Percentiles rank a stretch among this genome's conserved stretches.
Evolutionary conservation across 441 rosid genomes (phyloP).

Genomic region (Aquilaria agallochum): DNA sequence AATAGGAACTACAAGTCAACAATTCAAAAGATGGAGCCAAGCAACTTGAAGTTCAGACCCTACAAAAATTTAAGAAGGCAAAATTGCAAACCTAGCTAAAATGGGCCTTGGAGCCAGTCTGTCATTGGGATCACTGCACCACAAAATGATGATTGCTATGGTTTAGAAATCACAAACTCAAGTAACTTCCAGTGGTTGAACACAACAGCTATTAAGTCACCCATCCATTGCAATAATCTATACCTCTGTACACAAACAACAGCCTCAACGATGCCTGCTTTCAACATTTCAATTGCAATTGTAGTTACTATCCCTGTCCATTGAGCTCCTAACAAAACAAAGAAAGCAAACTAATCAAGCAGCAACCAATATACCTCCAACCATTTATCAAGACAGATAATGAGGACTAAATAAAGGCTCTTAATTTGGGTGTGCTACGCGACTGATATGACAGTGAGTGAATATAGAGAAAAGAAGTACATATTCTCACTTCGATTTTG

Average conservation of each 20-base stretch:
- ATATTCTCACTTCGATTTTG: too few species aligned
- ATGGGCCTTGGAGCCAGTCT: conserved; percentile 88
- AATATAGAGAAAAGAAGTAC: too few species aligned
- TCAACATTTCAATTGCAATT: conserved; percentile 90
- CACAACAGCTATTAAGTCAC: not conserved
- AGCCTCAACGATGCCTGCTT: conserved; percentile 84
- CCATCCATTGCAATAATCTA: conserved; percentile 3
- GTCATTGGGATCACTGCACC: conserved; percentile 81
- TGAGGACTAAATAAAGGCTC: too few species aligned
- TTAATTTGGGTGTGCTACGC: too few species aligned
- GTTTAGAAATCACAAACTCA: conserved; percentile 2
- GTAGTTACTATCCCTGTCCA: conserved; percentile 98
- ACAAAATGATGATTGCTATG: conserved; percentile 3
- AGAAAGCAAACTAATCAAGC: not conserved
- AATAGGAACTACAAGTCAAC: conserved; percentile 3
- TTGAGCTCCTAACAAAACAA: conserved; percentile 69
- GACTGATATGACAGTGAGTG: too few species aligned
- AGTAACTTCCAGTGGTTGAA: not conserved
- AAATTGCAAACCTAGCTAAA: conserved; percentile 65
- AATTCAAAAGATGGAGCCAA: not conserved
- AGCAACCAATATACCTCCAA: too few species aligned
- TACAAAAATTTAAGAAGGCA: conserved; percentile 9
- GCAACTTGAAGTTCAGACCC: not conserved
- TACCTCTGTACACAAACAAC: conserved; percentile 97
- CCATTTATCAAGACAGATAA: too few species aligned